These are phyloP conservation scores for Bauhinia variegata DNA, from an alignment of 306 rosid species.

Conservation along the genomic window DNA sequence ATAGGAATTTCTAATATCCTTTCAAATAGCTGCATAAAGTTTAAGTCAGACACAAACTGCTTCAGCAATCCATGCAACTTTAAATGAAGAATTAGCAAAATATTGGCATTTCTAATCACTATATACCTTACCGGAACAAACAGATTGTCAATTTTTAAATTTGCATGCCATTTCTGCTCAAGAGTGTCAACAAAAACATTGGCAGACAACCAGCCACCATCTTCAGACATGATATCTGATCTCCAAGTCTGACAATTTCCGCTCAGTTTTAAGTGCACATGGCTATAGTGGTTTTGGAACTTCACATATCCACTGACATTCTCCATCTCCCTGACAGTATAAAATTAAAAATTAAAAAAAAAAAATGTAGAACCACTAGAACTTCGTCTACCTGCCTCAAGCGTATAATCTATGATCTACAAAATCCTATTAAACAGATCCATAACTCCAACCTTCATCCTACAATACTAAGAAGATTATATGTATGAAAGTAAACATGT, in stretches of 20 bases:
- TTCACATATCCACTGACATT: slow-evolving; percentile 79
- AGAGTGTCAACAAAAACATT: slow-evolving; percentile 78
- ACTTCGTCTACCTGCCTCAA: too few species aligned
- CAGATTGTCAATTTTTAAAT: slow-evolving; percentile 71
- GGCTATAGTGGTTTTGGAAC: slow-evolving; percentile 76
- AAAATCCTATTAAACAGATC: too few species aligned
- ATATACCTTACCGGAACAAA: slow-evolving; percentile 83
- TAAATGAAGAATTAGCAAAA: slow-evolving; percentile 22
- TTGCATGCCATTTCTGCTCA: slow-evolving; percentile 90
- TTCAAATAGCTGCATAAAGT: slow-evolving; percentile 83
- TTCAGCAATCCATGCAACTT: slow-evolving; percentile 28
- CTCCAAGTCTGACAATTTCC: slow-evolving; percentile 93
- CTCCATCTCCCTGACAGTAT: slow-evolving; percentile 73
- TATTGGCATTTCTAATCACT: slow-evolving; percentile 23
- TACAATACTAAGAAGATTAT: slow-evolving; percentile 4
- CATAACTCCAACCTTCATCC: background rate
- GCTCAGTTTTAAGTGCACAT: slow-evolving; percentile 68
- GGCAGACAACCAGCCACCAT: slow-evolving; percentile 92
- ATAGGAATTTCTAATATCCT: slow-evolving; percentile 87
- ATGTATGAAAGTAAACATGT: background rate
- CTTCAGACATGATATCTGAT: slow-evolving; percentile 63
- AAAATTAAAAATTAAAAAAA: slow-evolving; percentile 24
- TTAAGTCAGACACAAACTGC: slow-evolving; percentile 34
- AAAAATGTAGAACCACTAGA: too few species aligned
- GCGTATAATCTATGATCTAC: too few species aligned